Conservation (phyloP, 768 basidiomycete species). For the Auricularia sp. region DNA sequence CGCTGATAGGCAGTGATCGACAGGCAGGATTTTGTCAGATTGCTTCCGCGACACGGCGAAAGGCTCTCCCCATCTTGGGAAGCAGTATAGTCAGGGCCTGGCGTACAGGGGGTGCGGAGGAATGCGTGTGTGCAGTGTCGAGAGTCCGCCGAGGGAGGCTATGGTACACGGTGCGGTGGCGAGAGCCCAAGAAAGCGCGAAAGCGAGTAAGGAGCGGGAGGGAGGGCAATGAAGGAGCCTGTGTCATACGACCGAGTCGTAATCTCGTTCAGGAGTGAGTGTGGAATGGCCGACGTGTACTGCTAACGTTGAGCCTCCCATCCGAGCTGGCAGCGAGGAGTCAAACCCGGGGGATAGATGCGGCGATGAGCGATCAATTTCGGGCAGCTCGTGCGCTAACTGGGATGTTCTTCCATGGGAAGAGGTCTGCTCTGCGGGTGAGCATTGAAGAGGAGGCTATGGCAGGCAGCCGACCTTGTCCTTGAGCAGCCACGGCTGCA, state of each 20-base stretch:
- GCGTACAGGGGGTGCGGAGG: too few species aligned
- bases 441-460: not conserved
- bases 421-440: not conserved
- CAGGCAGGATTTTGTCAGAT: not conserved
- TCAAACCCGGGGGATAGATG: not conserved
- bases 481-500: not conserved
- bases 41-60: too few species aligned
- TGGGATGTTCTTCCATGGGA: not conserved
- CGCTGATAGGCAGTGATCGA: not conserved
- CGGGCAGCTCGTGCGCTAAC: not conserved
- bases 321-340: not conserved
- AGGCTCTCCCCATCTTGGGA: too few species aligned
- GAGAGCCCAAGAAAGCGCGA: not conserved
- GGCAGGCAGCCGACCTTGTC: not conserved
- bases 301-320: not conserved
- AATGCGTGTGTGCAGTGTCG: not conserved
- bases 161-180: not conserved
- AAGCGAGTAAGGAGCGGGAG: not conserved
- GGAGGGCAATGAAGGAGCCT: not conserved
- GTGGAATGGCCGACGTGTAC: not conserved
- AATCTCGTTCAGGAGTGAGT: not conserved
- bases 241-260: not conserved
- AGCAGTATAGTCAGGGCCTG: too few species aligned
- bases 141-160: not conserved
- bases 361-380: not conserved